Base-by-base conservation (phyloP, 2,329 filamentous ascomycete species). In the Aspergillus sp. region DNA sequence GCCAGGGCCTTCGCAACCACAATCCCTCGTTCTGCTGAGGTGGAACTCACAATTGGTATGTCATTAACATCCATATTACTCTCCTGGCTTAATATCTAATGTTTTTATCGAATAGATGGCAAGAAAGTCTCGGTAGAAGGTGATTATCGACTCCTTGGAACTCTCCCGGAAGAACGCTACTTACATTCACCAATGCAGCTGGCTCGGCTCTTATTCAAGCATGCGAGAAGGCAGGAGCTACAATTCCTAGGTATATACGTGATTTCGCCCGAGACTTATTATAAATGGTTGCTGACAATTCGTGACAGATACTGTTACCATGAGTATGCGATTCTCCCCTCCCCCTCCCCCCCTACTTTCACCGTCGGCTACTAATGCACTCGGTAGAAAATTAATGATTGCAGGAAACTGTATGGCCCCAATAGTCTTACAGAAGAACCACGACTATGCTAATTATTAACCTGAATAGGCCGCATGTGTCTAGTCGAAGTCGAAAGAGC, bases 111-210 rank as follows among this genome's bases (percentile, higher is more conserved):
- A 66, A 44, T 73, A 93, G 93, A 99, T 86, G 95, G 93, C 74
- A 96, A 96, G 83, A 96, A 97, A 80, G 89, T 99, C 56, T 96
- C 92, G 62, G 92, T 99, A 76, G 92, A 97, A 90, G 91, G 92
- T 96, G 88, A 64, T 65, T 53, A 36, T 30, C 15, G 8, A 52
- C 32, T 38, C 6, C 12, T 34, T 53, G 17, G 17, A 43, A 50
- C 24, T 34, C 38, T 47, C 18, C 42, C 52, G 59, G 47, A 60
- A 60, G 24, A 39, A 56, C 41, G 45, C 48, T 62, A 45, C 71
- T 74, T 58, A 73, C 26, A 30, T 62, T 60, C 59, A 48, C 50
- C 49, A 58, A 54, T 43, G 76, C 75, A 96, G 93, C 93, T 79
- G 93, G 93, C 66, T 95, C 95, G 69, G 93, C 95, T 72, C 85